Base-by-base conservation (phyloP, 257 asterid species). In the Striga asiatica region DNA sequence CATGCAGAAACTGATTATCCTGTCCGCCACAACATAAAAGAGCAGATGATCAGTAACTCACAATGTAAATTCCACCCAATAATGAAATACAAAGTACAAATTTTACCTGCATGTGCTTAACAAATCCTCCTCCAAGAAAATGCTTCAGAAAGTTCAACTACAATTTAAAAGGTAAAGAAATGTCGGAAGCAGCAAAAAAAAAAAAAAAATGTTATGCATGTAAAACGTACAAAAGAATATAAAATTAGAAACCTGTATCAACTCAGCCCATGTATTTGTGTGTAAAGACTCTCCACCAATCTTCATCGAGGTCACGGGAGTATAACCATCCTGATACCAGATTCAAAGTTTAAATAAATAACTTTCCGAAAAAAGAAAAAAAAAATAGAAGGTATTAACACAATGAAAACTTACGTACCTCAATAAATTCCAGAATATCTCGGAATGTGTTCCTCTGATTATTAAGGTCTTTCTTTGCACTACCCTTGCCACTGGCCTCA, bases 61-160 rank as follows among this genome's bases (percentile, higher is more conserved):
- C 31, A 37, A 31, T 7, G 53, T 19, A 41, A 13, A 29, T 32
- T 22, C 10, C 9, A 10, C 29, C 10, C 11, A 41, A 27, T n/a
- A 11, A 57, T 27, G 49, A 8, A 19, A 2, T 18, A 25, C 42
- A 16, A 46, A 43, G 18, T 6, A 54, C 4, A 21, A 8, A 18
- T 17, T 22, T n/a, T 50, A 88, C 99, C 99, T 77, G 95, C 95
- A 84, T 82, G 66, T 92, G 99, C 84, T 81, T 92, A 70, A 81
- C 93, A 56, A 88, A 92, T 66, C 99, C 99, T 55, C 95, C 95
- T 42, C 99, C 95, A 52, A 92, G 97, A 65, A 92, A 92, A 67
- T 65, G 99, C 68, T 82, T 92, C 68, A 92, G 53, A 70, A 92
- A 92, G 74, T 83, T 85, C 61, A 92, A 65, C 99, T 91, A 75